Conservation (phyloP, 1,139 yeast genomes). For the Candida sanyaensis region DNA sequence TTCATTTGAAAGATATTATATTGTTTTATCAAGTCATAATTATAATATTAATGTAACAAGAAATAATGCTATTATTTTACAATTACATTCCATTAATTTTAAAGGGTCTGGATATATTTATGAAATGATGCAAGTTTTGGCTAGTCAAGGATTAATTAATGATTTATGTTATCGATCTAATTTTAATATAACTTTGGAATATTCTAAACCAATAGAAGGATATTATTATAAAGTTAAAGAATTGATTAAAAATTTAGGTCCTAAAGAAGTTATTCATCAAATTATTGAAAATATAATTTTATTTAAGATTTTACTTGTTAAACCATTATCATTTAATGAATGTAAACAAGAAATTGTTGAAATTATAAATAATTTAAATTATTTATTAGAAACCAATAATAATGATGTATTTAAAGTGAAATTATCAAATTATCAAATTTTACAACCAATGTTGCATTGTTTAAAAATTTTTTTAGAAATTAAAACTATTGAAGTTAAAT, state of each 20-base stretch:
- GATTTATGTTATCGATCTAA: constrained; percentile 22
- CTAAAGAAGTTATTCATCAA: constrained; percentile 8
- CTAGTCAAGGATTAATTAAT: constrained; percentile 13
- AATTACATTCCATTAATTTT: constrained; percentile 8
- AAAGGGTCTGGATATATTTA: constrained; percentile 8
- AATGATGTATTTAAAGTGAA: constrained; percentile 30
- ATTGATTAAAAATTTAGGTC: constrained; percentile 5
- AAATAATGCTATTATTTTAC: constrained; percentile 21
- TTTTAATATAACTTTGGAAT: constrained; percentile 14
- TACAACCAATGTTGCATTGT: constrained; percentile 38
- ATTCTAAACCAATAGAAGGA: constrained; percentile 8
- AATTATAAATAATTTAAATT: constrained; percentile 24
- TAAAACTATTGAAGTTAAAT: constrained; percentile 22
- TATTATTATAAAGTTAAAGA: constrained; percentile 17
- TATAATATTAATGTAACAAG: constrained; percentile 20
- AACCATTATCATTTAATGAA: constrained; percentile 23
- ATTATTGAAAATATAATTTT: constrained; percentile 18
- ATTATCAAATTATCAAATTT: constrained; percentile 35
- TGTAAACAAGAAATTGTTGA: constrained; percentile 25
- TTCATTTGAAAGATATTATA: constrained; percentile 34
- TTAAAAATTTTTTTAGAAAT: constrained; percentile 27
- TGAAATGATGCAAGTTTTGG: constrained; percentile 18
- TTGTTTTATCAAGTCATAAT: constrained; percentile 32
- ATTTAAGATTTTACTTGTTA: constrained; percentile 33
- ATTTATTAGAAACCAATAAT: constrained; percentile 21